Base-by-base conservation (phyloP, 2,329 filamentous ascomycete species). In the Paraconiothyrium brasiliense region DNA sequence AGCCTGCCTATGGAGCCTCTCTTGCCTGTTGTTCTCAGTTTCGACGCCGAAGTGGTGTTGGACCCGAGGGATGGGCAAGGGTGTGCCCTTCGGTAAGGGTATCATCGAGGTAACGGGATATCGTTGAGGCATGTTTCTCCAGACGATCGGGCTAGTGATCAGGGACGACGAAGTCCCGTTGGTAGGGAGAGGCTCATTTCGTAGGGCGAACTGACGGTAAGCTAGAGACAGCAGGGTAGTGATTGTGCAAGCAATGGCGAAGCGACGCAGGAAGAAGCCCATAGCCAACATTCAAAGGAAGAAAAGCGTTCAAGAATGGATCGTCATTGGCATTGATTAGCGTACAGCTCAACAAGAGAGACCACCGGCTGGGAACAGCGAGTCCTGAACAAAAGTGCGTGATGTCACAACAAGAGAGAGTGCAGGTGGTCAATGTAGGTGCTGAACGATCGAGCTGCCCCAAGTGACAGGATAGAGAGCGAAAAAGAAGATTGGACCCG, bases 11-110 rank as follows among this genome's bases (percentile, higher is more conserved):
- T 71, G 61, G 34, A 76, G 58, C 39, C 77, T 67, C 61, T 76
- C 63, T 47, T 73, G 66, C 59, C 70, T 71, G 59, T 70, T 73
- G 57, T 74, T 69, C 37, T 68, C 68, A n/a, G 75, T 73, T 65
- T 79, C 77, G 2, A 67, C 67, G 54, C 69, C 68, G 57, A 78
- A 79, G 7, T 75, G 68, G 55, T 76, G 74, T 61, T 80, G 78
- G 58, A 80, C 79, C 51, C 60, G 67, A 7, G 78, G 78, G 30
- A 80, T 77, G 0, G 68, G 32, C 4, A 59, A 24, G 9, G 76
- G 68, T 10, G 58, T 66, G 27, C 72, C 76, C 10, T 70, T 71
- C 3, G 78, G 78, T 20, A 80, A 65, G 10, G 72, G 41, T 3
- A 72, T 71, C 13, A 72, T 71, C 13, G 72, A 75, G 6, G 73